Evolutionary conservation across 2,329 filamentous ascomycete species (phyloP).

Genomic region (Hypomyces rosellus): DNA sequence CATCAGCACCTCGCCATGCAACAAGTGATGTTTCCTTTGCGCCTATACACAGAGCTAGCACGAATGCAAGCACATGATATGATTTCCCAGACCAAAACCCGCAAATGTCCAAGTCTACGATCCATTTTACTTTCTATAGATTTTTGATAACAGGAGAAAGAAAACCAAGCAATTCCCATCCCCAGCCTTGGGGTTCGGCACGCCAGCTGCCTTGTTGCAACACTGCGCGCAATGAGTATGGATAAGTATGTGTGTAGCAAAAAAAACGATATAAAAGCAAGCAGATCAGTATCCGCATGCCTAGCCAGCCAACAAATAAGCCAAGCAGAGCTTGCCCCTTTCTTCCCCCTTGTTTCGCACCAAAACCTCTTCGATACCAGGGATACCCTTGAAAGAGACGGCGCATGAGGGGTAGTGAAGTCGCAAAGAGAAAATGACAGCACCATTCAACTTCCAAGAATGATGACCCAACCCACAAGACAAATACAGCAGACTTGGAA

Average conservation of each 20-base stretch:
- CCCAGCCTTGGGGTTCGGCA: neutral
- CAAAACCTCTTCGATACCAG: neutral
- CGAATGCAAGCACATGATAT: slow-evolving; percentile 6
- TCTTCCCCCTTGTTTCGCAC: neutral
- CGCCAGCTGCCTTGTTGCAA: neutral
- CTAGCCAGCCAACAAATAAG: neutral
- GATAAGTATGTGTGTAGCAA: slow-evolving; percentile 3
- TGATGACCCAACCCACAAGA: neutral
- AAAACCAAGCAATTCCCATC: neutral
- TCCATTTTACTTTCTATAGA: slow-evolving; percentile 14
- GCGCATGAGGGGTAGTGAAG: neutral
- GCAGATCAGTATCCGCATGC: neutral
- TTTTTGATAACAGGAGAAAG: neutral
- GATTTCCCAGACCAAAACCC: neutral
- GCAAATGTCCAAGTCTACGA: slow-evolving; percentile 11
- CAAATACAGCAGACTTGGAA: neutral
- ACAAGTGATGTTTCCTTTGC: neutral
- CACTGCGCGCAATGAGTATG: neutral
- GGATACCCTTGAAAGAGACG: neutral
- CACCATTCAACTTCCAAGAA: neutral
- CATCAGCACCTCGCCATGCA: neutral
- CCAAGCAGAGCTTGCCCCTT: neutral
- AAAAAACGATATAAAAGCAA: neutral
- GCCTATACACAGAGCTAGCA: neutral
- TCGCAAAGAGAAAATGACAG: neutral